phyloP scores from a whole-genome alignment of 129 eudicot genomes.

The Arctium lappa region DNA sequence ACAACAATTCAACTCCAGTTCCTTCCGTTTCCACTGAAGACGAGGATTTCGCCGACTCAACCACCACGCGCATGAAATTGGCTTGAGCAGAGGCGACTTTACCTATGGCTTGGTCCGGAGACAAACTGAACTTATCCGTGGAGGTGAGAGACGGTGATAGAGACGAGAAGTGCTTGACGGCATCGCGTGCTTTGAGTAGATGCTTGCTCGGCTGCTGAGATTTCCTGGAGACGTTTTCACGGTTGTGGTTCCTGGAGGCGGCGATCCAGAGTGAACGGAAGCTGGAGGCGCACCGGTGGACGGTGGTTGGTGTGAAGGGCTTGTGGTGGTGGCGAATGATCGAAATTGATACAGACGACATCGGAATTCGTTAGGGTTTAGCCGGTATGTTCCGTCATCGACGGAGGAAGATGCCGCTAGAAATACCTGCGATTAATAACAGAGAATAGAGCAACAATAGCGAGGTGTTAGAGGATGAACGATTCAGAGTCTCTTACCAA shows the following conservation, averaged over 20 bases:
- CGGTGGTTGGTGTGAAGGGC: slow-evolving; percentile 25
- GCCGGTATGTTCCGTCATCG: slow-evolving; percentile 19
- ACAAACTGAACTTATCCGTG: slow-evolving; percentile 34
- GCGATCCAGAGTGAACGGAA: slow-evolving; percentile 31
- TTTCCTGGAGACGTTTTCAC: slow-evolving; percentile 37
- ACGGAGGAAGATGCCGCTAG: slow-evolving; percentile 7
- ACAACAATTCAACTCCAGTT: slow-evolving; percentile 62
- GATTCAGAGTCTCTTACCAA: too few relatives aligned
- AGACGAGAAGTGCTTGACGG: slow-evolving; percentile 44
- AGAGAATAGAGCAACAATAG: too few relatives aligned
- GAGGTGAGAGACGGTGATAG: slow-evolving; percentile 49
- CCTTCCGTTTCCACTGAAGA: slow-evolving; percentile 12
- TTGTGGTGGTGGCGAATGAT: slow-evolving; percentile 42
- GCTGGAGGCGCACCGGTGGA: slow-evolving; percentile 22
- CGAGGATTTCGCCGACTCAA: slow-evolving; percentile 25
- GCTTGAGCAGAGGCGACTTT: slow-evolving; percentile 80
- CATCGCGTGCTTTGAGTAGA: slow-evolving; percentile 63
- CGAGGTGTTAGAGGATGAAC: too few relatives aligned
- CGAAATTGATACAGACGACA: slow-evolving; percentile 45
- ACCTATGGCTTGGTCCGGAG: slow-evolving; percentile 65
- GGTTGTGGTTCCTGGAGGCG: slow-evolving; percentile 40
- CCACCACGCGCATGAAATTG: slow-evolving; percentile 92
- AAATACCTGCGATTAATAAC: too few relatives aligned
- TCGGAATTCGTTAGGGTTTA: slow-evolving; percentile 21
- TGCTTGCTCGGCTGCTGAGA: slow-evolving; percentile 39